Evolutionary conservation across 2,329 filamentous ascomycete genomes (phyloP), one percentile per base, ranked within the genome.

Genomic region (Stemphylium beticola): DNA sequence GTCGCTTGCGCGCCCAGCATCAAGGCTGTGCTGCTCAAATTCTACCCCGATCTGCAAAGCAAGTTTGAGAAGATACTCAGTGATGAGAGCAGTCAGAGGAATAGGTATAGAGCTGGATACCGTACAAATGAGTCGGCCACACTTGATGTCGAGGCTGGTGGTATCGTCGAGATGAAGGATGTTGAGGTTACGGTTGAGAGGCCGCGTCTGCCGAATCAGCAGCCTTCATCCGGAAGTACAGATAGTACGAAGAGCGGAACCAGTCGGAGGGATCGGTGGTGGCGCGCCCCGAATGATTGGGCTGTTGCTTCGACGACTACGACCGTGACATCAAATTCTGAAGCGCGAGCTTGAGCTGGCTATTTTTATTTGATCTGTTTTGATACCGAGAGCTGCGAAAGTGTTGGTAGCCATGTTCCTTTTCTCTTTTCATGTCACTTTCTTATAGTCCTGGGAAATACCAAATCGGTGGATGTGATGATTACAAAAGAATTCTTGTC

Each of bases 1-100:
- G 73, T 74, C 38, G 67, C 72, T 22, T 76, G 73, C 48, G 68
- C 71, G 1, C 72, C 73, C 8, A 66, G 58, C 51, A 68, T 74
- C 37, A 75, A 74, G 45, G 65, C 65, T 7, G 56, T 71, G 20
- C 52, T 66, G 2, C 48, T 70, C n/a, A 53, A 66, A 24, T 18
- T 61, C 29, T 70, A 67, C 53, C 68, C 68, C 3, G 55, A 60
- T 15, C 53, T 72, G 24, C 51, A 53, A 7, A 61, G 59, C 18
- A 68, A 66, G 22, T 57, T 67, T 42, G 55, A 63, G 20, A 61
- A 55, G 22, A 47, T 66, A 17, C 26, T 58, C 33, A 58, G 51
- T 22, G 40, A 12, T 38, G 45, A 42, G 38, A 26, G 20, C 49
- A 26, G 15, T 32, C 40, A 37, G 38, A 38, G 47, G 17, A 34